Evolutionary conservation across 2,329 filamentous ascomycete genomes (phyloP).

Genomic region (Diaporthe sp.): DNA sequence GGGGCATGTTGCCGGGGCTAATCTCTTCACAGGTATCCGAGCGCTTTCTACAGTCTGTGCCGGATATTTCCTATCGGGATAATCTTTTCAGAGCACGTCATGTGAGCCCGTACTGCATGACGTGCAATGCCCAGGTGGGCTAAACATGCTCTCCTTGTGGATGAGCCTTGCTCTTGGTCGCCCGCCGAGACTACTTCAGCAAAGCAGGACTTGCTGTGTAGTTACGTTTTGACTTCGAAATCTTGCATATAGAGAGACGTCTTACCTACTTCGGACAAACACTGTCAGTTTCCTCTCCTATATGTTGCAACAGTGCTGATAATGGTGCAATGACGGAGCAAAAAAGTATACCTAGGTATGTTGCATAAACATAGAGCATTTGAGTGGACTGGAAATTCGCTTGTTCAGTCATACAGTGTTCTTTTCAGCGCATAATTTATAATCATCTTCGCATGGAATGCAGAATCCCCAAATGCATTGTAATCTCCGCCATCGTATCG

Average conservation of each 20-base stretch:
- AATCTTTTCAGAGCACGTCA: conserved; percentile 3
- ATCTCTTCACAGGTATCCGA: conserved; percentile 19
- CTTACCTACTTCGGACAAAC: background rate
- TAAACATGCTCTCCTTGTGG: background rate
- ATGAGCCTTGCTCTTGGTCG: background rate
- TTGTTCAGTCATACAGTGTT: background rate
- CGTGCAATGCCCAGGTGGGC: background rate
- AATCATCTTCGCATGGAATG: no score
- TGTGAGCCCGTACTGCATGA: background rate
- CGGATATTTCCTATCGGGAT: background rate
- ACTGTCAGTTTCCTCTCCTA: no score
- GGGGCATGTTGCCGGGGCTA: background rate
- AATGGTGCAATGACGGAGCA: background rate
- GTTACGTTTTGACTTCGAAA: background rate
- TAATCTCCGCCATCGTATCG: conserved; percentile 1
- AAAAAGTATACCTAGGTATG: background rate
- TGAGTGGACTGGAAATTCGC: background rate
- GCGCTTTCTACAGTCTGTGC: background rate
- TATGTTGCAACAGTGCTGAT: background rate
- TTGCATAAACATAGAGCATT: background rate
- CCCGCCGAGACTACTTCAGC: background rate
- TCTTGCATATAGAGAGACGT: no score
- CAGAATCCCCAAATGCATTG: background rate
- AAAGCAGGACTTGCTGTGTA: background rate
- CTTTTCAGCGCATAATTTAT: no score